phyloP scores from a whole-genome alignment of 139 green algal species.

The Chlamydomonas sphaeroides region DNA sequence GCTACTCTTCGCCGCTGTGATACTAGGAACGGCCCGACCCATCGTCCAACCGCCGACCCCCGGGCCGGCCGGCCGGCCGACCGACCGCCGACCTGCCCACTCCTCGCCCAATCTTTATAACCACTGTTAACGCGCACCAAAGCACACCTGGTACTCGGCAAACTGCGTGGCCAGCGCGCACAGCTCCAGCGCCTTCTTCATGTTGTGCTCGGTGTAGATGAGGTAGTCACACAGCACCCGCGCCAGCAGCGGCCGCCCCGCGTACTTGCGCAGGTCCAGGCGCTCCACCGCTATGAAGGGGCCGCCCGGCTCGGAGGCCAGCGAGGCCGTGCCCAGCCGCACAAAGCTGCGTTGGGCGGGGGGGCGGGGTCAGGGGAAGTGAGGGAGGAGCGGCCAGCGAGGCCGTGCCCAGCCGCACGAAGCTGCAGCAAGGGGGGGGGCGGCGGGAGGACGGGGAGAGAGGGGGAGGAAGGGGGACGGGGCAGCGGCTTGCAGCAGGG shows the following conservation, averaged over 20 bases:
- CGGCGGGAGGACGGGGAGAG: no score
- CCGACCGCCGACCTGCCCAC: no score
- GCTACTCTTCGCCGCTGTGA: no score
- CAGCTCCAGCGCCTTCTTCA: slow-evolving; percentile 78
- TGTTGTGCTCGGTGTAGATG: slow-evolving; percentile 86
- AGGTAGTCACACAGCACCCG: slow-evolving; percentile 84
- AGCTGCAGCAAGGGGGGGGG: no score
- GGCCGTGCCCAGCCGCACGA: slow-evolving; percentile 82
- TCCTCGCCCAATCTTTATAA: no score
- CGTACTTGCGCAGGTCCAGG: slow-evolving; percentile 82
- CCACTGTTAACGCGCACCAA: no score
- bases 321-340: slow-evolving; percentile 78
- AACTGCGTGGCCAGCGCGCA: slow-evolving; percentile 63
- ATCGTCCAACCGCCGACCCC: not conserved
- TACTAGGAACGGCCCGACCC: no score
- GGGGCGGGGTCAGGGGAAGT: no score
- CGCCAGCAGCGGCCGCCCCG: slow-evolving; percentile 64
- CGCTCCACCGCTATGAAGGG: slow-evolving; percentile 81
- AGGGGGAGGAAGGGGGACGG: no score
- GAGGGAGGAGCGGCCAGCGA: no score
- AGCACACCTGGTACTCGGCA: slow-evolving; percentile 46
- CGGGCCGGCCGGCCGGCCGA: no score
- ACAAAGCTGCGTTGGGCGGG: slow-evolving; percentile 83
- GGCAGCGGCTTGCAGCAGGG: no score
- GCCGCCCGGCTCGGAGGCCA: slow-evolving; percentile 70